These are phyloP conservation scores for Melampsora americana DNA, from an alignment of 1,284 basidiomycete species.

Conservation along the genomic window DNA sequence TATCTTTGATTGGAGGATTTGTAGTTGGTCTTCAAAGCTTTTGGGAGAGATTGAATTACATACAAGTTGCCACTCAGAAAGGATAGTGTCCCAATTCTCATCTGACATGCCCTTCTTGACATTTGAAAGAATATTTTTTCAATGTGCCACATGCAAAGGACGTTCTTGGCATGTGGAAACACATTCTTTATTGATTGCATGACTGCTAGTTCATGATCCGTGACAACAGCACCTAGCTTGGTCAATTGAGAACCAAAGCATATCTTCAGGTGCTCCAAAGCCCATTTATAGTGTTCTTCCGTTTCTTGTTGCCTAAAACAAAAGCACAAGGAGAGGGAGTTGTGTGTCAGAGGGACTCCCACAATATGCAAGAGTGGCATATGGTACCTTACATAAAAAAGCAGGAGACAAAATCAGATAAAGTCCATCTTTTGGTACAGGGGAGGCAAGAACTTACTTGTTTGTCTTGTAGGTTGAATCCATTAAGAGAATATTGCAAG, in stretches of 20 bases:
- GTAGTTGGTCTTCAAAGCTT: neutral
- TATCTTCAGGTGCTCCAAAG: neutral
- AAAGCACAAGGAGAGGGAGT: neutral
- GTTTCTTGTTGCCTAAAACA: conserved; percentile 2
- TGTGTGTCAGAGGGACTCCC: conserved; percentile 2
- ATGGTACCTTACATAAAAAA: neutral
- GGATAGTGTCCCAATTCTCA: neutral
- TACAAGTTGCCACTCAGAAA: conserved; percentile 7
- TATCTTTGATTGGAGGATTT: neutral
- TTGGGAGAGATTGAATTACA: neutral
- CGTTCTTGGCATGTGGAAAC: neutral
- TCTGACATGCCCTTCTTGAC: neutral
- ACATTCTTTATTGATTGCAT: neutral
- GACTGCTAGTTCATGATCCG: neutral
- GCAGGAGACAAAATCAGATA: too few relatives aligned
- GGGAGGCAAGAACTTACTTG: too few relatives aligned
- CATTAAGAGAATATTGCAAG: too few relatives aligned
- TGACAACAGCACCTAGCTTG: neutral
- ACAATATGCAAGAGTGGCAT: neutral
- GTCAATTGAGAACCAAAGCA: neutral
- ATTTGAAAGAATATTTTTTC: neutral
- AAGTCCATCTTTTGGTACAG: too few relatives aligned
- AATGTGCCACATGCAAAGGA: neutral
- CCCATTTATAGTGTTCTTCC: conserved; percentile 3
- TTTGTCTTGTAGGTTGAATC: too few relatives aligned